A percentile compares a stretch with the other conserved stretches of the same genome.
Evolutionary conservation across 2,329 filamentous ascomycete genomes (phyloP).

Genomic region (Magnaporthales sp.): DNA sequence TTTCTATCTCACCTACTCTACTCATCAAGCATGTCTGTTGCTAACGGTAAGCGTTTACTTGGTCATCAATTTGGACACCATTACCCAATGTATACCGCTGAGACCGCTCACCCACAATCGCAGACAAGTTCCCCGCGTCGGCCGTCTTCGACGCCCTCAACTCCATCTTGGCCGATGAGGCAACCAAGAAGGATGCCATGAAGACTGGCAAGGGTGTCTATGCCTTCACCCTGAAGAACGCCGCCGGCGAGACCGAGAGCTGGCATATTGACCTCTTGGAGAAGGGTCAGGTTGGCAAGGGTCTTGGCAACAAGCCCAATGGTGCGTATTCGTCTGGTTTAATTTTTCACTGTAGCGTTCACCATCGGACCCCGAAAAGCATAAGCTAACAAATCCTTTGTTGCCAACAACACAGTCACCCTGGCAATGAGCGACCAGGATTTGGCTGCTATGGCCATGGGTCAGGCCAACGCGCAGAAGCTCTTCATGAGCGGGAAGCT

Average conservation of each 20-base stretch:
- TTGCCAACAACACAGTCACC: conserved; percentile 46
- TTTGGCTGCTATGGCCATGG: conserved; percentile 73
- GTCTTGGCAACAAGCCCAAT: conserved; percentile 70
- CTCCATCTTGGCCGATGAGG: conserved; percentile 58
- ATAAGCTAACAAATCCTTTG: neutral
- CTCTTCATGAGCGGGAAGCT: conserved; percentile 98
- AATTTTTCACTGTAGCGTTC: neutral
- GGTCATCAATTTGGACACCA: neutral
- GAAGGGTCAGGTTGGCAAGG: conserved; percentile 72
- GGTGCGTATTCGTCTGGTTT: conserved; percentile 43
- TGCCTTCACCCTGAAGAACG: conserved; percentile 88
- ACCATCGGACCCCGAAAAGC: neutral
- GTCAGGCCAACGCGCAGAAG: conserved; percentile 89
- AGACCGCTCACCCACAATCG: too few relatives aligned
- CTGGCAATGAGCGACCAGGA: conserved; percentile 76
- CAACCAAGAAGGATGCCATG: conserved; percentile 73
- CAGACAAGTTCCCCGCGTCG: conserved; percentile 82
- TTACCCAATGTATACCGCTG: neutral
- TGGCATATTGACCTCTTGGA: conserved; percentile 97
- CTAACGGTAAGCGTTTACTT: conserved; percentile 9
- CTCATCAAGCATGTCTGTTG: conserved; percentile 9
- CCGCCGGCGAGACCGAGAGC: conserved; percentile 65
- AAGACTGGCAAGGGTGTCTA: conserved; percentile 84
- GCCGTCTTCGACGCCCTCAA: conserved; percentile 86
- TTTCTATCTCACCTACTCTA: neutral